Conservation (phyloP, 1,284 basidiomycete genomes). For the Irpex lacteus region DNA sequence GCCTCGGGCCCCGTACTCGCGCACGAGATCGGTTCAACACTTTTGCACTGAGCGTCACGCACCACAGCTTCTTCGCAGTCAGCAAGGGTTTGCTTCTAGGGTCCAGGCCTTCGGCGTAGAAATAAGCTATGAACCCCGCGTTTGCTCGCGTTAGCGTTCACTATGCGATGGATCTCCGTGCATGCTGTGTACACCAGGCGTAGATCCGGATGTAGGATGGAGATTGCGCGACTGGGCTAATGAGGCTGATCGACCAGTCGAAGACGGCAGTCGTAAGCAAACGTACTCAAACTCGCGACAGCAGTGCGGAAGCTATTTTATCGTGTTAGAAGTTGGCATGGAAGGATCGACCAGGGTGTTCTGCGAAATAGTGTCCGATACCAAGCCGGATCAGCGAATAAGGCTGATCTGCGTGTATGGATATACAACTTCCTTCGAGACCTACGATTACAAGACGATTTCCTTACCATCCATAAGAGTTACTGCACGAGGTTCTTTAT, state of each 20-base stretch:
- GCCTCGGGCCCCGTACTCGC: too few species aligned
- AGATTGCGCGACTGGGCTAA: neutral
- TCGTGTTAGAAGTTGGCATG: neutral
- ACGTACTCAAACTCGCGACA: too few species aligned
- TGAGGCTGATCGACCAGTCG: too few species aligned
- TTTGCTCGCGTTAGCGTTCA: neutral
- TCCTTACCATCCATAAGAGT: too few species aligned
- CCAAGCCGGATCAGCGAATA: neutral
- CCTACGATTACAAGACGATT: neutral
- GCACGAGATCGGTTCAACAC: too few species aligned
- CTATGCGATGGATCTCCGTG: neutral
- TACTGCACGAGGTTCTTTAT: neutral
- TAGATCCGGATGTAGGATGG: neutral
- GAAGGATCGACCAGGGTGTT: neutral
- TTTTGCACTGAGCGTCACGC: too few species aligned
- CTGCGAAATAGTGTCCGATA: too few species aligned
- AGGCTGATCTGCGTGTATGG: neutral
- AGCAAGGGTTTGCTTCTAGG: neutral
- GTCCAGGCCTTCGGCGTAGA: neutral
- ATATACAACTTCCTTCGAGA: neutral
- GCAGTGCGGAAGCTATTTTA: too few species aligned
- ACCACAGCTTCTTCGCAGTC: too few species aligned
- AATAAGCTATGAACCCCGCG: too few species aligned
- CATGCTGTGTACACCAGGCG: neutral
- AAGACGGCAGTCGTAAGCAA: too few species aligned